Evolutionary conservation across 1,284 basidiomycete species (phyloP).

Genomic region (Lignosus rhinocerotis): DNA sequence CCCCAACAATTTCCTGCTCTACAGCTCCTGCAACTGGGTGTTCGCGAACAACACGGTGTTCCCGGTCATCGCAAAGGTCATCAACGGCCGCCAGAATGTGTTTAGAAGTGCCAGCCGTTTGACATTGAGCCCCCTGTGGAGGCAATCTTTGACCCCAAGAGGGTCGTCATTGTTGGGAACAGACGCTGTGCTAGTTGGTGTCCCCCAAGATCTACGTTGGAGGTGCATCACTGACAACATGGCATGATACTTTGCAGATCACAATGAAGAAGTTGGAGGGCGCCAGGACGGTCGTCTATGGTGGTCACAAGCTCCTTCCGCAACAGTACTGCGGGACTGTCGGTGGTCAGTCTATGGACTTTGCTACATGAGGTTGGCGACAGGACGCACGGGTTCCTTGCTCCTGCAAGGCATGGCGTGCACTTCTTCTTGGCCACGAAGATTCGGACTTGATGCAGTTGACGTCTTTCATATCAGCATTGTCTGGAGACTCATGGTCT

Average conservation of each 20-base stretch:
- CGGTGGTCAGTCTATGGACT: slow-evolving; percentile 59
- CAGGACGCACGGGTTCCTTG: slow-evolving; percentile 24
- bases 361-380: slow-evolving; percentile 36
- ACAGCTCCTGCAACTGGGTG: slow-evolving; percentile 52
- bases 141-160: slow-evolving; percentile 52
- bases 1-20: slow-evolving; percentile 45
- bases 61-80: slow-evolving; percentile 36
- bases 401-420: slow-evolving; percentile 28
- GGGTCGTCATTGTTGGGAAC: slow-evolving; percentile 59
- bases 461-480: slow-evolving; percentile 57
- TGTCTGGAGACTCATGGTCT: slow-evolving; percentile 66
- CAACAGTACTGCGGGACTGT: slow-evolving; percentile 66
- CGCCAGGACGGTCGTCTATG: slow-evolving; percentile 56
- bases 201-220: slow-evolving; percentile 30
- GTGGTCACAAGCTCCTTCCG: slow-evolving; percentile 46
- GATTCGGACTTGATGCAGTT: slow-evolving; percentile 23
- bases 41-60: slow-evolving; percentile 52
- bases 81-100: slow-evolving; percentile 49
- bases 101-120: slow-evolving; percentile 62
- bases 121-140: slow-evolving; percentile 41
- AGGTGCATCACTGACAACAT: neutral
- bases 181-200: slow-evolving; percentile 57
- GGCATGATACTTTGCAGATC: slow-evolving; percentile 39
- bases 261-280: slow-evolving; percentile 62
- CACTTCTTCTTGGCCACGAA: slow-evolving; percentile 27